phyloP scores from a whole-genome alignment of 2,329 filamentous ascomycete species.

The Byssochlamys sp. region DNA sequence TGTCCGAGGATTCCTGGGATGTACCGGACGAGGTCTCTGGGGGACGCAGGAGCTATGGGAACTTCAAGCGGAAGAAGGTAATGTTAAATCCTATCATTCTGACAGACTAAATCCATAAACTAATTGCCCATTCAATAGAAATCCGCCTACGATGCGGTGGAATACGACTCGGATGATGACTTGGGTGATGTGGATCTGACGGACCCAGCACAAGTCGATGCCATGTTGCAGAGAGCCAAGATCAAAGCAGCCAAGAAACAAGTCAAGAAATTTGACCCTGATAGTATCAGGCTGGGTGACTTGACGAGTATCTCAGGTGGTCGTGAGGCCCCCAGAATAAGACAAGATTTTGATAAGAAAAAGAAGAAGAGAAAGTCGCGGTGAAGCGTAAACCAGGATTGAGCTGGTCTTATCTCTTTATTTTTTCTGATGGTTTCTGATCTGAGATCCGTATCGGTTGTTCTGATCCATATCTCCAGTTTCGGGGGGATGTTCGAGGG shows the following conservation, averaged over 20 bases:
- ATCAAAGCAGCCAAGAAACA: slow-evolving; percentile 8
- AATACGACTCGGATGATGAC: slow-evolving; percentile 5
- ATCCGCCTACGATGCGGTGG: background rate
- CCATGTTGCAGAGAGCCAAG: slow-evolving; percentile 12
- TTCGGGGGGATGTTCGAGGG: background rate
- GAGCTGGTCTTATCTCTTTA: background rate
- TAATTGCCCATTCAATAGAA: background rate
- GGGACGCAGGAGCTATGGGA: slow-evolving; percentile 30
- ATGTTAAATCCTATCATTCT: background rate
- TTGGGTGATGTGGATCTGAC: slow-evolving; percentile 1
- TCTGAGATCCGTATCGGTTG: background rate
- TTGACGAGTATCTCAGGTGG: slow-evolving; percentile 25
- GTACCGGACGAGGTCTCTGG: slow-evolving; percentile 20
- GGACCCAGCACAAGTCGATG: slow-evolving; percentile 8
- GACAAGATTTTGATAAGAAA: background rate
- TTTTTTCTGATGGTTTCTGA: background rate
- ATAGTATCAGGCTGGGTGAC: slow-evolving; percentile 10
- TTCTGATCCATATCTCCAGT: background rate
- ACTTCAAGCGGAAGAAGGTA: slow-evolving; percentile 29
- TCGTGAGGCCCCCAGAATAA: background rate
- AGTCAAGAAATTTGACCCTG: slow-evolving; percentile 5
- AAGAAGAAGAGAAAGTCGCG: background rate
- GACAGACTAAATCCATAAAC: background rate
- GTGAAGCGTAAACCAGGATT: background rate
- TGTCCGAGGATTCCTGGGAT: slow-evolving; percentile 26